Base-by-base conservation (phyloP, 164 flowering plant genomes). In the Vitis riparia region DNA sequence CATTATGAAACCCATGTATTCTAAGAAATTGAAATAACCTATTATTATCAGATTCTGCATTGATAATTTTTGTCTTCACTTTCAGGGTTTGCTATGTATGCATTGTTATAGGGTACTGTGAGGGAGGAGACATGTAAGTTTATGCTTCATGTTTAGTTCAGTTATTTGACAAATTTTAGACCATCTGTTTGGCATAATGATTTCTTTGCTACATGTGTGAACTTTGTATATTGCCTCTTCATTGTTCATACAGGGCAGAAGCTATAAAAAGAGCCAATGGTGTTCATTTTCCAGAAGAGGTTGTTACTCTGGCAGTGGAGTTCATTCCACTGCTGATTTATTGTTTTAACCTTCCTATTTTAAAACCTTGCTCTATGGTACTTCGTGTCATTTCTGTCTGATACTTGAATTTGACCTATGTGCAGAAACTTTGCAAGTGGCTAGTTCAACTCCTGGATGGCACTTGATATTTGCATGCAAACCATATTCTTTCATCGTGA, bases 401-500 rank as follows among this genome's bases (percentile, higher is more conserved):
- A 29, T 29, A 30, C 30, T 32, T 29, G 27, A 55, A 37, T 12
- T 56, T 55, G 23, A 10, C 0, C 59, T 44, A 9, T 12, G n/a
- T 3, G 27, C 72, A 11, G 6, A 92, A 90, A 71, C 91, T 96
- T 11, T 96, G 98, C 63, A 91, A 90, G 78, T 96, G 99, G 99
- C 85, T 96, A 51, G 97, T 88, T 72, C 99, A 96, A 76, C 92
- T 96, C 62, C 85, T 96, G 55, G 55, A 84, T 92, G 92, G 99
- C 99, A 4, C 91, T 96, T 27, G 97, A 65, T 93, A 96, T 82
- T 83, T 96, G 85, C 98, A 96, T 63, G 68, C 71, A 48, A 96
- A 91, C 78, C 95, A 96, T 78, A 82, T 96, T 80, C 93, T 96
- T 96, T 78, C 99, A 96, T 80, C 97, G 99, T 67, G 99, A 96